phyloP scores from a whole-genome alignment of 2,329 filamentous ascomycete genomes.

The Bipolaris gigantea region DNA sequence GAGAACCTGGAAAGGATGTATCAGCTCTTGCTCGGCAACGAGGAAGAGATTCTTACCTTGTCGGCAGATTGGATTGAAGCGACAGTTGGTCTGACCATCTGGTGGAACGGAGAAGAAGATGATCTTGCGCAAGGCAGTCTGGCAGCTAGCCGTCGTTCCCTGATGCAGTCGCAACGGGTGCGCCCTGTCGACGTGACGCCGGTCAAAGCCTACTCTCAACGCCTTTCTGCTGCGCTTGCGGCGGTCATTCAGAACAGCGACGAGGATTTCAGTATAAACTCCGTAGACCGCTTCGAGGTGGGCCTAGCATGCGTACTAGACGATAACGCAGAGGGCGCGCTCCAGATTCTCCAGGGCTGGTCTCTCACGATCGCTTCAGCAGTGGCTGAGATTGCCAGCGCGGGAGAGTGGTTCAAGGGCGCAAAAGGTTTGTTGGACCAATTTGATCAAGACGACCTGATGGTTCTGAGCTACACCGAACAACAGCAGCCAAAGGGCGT shows the following conservation, averaged over 20 bases:
- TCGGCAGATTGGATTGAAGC: constrained; percentile 94
- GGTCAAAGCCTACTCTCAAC: constrained; percentile 71
- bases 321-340: constrained; percentile 74
- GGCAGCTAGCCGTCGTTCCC: constrained; percentile 49
- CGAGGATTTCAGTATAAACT: constrained; percentile 70
- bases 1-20: constrained; percentile 81
- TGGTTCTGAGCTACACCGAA: constrained; percentile 69
- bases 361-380: constrained; percentile 78
- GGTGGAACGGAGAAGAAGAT: constrained; percentile 82
- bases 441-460: constrained; percentile 81
- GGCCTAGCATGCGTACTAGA: constrained; percentile 81
- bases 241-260: constrained; percentile 67
- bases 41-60: constrained; percentile 72
- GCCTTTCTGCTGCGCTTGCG: constrained; percentile 71
- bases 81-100: constrained; percentile 77
- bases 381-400: constrained; percentile 79
- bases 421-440: constrained; percentile 60
- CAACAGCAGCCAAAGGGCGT: constrained; percentile 47
- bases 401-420: constrained; percentile 76
- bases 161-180: constrained; percentile 46
- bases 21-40: constrained; percentile 74
- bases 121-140: constrained; percentile 48
- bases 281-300: constrained; percentile 74
- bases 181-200: constrained; percentile 56
- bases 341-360: constrained; percentile 75